Evolutionary conservation across 2,329 filamentous ascomycete species (phyloP).

Genomic region (Alternaria longipes): DNA sequence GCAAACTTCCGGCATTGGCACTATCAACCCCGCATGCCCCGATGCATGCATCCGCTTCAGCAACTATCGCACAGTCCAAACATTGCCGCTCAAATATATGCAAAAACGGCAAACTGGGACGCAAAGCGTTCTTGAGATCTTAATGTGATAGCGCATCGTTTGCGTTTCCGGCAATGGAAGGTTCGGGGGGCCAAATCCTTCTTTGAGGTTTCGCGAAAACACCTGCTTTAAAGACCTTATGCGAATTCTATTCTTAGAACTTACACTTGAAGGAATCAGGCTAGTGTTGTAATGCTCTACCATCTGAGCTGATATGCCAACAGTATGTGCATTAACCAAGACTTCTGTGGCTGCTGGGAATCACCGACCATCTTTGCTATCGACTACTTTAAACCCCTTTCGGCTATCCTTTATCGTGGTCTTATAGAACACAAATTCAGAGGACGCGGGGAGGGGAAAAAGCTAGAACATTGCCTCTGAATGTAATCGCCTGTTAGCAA

Average conservation of each 20-base stretch:
- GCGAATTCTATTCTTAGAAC: not conserved
- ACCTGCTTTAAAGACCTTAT: not conserved
- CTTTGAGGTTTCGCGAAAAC: not conserved
- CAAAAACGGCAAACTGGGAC: not conserved
- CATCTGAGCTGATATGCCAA: not conserved
- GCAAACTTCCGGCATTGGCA: not conserved
- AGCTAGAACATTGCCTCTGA: not conserved
- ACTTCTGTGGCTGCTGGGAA: not conserved
- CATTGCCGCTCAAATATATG: not conserved
- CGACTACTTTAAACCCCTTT: not conserved
- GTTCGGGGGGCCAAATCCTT: not conserved
- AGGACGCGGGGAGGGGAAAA: not conserved
- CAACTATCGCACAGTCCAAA: not conserved
- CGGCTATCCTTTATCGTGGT: not conserved
- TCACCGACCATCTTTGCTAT: not conserved
- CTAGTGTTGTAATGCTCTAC: not conserved
- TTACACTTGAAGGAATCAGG: not conserved
- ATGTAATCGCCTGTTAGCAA: not conserved
- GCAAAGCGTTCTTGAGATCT: not conserved
- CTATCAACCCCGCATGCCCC: not conserved
- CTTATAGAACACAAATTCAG: not conserved
- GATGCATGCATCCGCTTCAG: not conserved
- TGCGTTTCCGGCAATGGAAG: not conserved
- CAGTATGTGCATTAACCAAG: not conserved
- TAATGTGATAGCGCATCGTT: not conserved